Percentiles rank a stretch among this genome's conserved stretches.
Conservation (phyloP, 495 filamentous ascomycete species). For the Hypoxylon subgilvum region DNA sequence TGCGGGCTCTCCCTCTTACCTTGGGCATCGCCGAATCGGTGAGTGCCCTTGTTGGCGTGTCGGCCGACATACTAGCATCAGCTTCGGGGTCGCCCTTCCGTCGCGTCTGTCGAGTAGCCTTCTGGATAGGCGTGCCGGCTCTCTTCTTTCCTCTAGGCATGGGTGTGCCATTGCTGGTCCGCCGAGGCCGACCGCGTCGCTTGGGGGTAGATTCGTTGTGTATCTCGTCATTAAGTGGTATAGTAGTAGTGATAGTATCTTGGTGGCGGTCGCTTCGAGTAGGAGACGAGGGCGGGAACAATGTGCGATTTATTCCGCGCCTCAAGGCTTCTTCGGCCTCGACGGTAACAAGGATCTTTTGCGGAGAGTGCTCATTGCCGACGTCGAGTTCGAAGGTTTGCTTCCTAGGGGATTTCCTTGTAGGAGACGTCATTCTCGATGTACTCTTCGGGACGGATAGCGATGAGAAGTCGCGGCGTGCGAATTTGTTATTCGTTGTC, state of each 20-base stretch:
- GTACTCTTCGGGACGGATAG: constrained; percentile 25
- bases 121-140: constrained; percentile 47
- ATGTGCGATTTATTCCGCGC: constrained; percentile 43
- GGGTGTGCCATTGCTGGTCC: constrained; percentile 48
- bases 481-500: constrained; percentile 35
- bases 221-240: constrained; percentile 58
- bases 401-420: constrained; percentile 54
- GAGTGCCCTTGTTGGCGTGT: constrained; percentile 8
- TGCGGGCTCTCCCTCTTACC: constrained; percentile 35
- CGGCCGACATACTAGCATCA: constrained; percentile 19
- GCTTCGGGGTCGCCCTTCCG: constrained; percentile 32
- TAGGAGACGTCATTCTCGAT: constrained; percentile 37
- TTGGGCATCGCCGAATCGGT: constrained; percentile 38
- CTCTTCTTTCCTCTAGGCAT: constrained; percentile 50
- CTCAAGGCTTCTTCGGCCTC: constrained; percentile 51
- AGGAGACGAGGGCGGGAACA: constrained; percentile 50
- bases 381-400: constrained; percentile 62
- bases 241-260: constrained; percentile 43
- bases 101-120: constrained; percentile 27
- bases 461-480: constrained; percentile 25
- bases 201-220: constrained; percentile 51
- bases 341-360: constrained; percentile 60
- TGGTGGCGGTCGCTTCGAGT: constrained; percentile 34
- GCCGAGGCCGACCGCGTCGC: constrained; percentile 45
- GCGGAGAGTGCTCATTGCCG: constrained; percentile 54